Conservation (phyloP, 106 monocot species). For the Apostasia ramifera region DNA sequence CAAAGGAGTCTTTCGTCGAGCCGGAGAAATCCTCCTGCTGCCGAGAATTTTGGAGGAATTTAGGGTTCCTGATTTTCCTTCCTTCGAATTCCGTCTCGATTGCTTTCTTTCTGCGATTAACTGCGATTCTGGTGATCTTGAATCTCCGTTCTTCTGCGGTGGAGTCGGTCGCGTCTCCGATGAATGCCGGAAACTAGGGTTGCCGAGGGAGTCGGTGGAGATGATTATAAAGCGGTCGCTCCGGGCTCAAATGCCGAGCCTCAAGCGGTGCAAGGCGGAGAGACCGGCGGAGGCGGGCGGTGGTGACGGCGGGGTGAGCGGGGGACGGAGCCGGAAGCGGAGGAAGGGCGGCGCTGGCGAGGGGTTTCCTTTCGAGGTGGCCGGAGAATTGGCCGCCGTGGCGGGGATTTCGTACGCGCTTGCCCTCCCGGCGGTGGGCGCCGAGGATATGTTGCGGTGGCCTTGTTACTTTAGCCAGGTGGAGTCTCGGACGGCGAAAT, state of each 20-base stretch:
- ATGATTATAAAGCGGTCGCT: conserved; percentile 58
- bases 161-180: neutral
- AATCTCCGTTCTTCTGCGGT: neutral
- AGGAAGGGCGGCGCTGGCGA: conserved; percentile 12
- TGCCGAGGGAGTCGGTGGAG: neutral
- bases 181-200: conserved; percentile 11
- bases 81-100: neutral
- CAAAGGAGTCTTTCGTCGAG: neutral
- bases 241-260: conserved; percentile 34
- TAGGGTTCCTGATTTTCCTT: conserved; percentile 2
- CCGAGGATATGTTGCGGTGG: conserved; percentile 8
- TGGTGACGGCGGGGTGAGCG: conserved; percentile 8
- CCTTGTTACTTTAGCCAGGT: conserved; percentile 17
- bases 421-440: conserved; percentile 1
- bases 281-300: neutral
- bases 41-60: neutral
- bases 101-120: neutral
- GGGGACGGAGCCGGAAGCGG: conserved; percentile 19
- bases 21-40: neutral
- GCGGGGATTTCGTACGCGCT: conserved; percentile 11
- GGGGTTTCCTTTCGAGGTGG: conserved; percentile 35
- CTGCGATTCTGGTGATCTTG: neutral
- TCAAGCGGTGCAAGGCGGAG: conserved; percentile 41
- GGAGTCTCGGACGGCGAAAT: conserved; percentile 13
- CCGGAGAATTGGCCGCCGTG: conserved; percentile 16